These are phyloP conservation scores for Sporothrix luriei DNA, from an alignment of 2,329 filamentous ascomycete species.

Conservation along the genomic window DNA sequence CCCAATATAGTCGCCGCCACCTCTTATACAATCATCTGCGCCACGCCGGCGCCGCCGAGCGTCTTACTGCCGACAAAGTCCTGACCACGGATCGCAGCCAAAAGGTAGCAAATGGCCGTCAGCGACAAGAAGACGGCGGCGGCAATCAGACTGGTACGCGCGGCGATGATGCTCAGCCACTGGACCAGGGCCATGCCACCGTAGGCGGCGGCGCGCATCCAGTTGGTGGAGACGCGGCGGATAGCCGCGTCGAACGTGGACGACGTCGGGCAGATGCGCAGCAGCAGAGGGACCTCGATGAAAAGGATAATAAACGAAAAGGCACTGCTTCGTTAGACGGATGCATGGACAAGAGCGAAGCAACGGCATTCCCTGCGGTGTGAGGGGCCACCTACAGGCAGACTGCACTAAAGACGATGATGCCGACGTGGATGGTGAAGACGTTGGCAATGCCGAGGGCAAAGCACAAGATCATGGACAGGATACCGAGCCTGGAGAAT, in stretches of 20 bases:
- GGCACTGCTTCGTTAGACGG: constrained; percentile 51
- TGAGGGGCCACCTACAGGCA: constrained; percentile 53
- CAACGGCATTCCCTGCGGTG: too few species aligned
- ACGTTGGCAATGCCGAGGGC: constrained; percentile 70
- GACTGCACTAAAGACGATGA: constrained; percentile 57
- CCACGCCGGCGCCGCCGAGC: constrained; percentile 86
- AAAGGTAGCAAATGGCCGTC: constrained; percentile 76
- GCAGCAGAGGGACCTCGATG: constrained; percentile 87
- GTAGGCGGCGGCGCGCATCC: constrained; percentile 92
- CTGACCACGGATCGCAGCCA: constrained; percentile 80
- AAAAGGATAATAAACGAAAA: constrained; percentile 77
- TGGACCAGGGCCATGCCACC: constrained; percentile 76
- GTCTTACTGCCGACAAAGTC: constrained; percentile 93
- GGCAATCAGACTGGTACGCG: constrained; percentile 75
- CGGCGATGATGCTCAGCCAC: constrained; percentile 73
- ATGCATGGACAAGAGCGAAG: background rate
- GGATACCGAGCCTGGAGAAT: constrained; percentile 63
- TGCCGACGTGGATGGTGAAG: constrained; percentile 56
- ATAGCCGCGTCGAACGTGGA: constrained; percentile 84
- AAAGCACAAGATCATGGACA: constrained; percentile 71
- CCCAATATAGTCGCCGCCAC: background rate
- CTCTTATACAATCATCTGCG: constrained; percentile 84
- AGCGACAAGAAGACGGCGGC: constrained; percentile 79
- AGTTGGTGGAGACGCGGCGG: constrained; percentile 92
- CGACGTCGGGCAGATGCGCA: constrained; percentile 97